Base-by-base conservation (phyloP, 345 rosid genomes). In the Eucalyptus urophylla region DNA sequence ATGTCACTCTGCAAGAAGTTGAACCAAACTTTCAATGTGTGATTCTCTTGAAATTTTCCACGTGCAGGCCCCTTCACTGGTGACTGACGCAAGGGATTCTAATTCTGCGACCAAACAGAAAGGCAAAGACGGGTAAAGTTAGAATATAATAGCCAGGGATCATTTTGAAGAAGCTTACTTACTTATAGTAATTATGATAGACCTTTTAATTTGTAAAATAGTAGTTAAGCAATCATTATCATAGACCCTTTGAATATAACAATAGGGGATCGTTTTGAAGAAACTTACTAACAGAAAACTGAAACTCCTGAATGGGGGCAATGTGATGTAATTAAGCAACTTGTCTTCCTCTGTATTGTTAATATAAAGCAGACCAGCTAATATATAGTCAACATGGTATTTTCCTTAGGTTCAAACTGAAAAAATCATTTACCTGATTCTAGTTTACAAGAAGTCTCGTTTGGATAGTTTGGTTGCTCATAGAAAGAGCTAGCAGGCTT, bases 51-150 rank as follows among this genome's bases (percentile, higher is more conserved):
- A 7, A 54, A 53, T 51, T 88, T 88, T 86, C n/a, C 86, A 88
- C 69, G 50, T 31, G 56, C 94, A 94, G 96, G 92, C 89, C 69
- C 89, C 95, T 62, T 51, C 92, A 27, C 93, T 91, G 91, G 90
- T 91, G 87, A 86, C 94, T 65, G 94, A 92, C 37, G 80, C 83
- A 50, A 92, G 91, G 87, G 86, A 90, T 87, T 92, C 98, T 9
- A 81, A 93, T 86, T 80, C 92, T 56, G 89, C 56, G 27, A 88
- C 92, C 45, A 92, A 92, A 16, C 92, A 87, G 40, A 95, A 91
- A 90, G 97, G 92, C 89, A 95, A 92, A 86, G 94, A 92, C 91
- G 94, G 98, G 99, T 97, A 95, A 92, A 87, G 54, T 87, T 76
- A 72, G 15, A 72, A 72, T 37, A 37, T 24, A 37, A 37, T 72